phyloP scores from a whole-genome alignment of 2,329 filamentous ascomycete species.

The Pseudopithomyces maydicus region DNA sequence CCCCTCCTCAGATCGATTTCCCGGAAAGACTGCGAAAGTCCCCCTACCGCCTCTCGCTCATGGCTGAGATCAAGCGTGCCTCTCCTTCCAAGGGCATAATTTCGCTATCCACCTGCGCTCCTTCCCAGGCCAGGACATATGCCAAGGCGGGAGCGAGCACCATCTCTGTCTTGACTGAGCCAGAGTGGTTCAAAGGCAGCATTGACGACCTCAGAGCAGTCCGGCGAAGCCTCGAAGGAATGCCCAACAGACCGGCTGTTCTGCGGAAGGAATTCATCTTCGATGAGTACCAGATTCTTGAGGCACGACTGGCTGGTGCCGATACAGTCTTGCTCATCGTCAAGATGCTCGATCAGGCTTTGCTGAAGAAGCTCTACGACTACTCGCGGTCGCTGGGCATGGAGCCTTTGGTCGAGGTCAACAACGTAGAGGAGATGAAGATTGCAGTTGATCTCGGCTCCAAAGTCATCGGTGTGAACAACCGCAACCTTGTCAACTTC shows the following conservation, averaged over 20 bases:
- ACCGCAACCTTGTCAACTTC: conserved; percentile 93
- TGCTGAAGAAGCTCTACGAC: conserved; percentile 78
- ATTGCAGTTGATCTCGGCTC: conserved; percentile 84
- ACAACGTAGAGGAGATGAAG: conserved; percentile 91
- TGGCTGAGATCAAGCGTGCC: conserved; percentile 96
- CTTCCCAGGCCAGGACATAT: conserved; percentile 87
- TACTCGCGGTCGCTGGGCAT: conserved; percentile 92
- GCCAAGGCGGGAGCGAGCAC: conserved; percentile 93
- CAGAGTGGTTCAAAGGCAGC: conserved; percentile 98
- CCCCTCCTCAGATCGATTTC: conserved; percentile 83
- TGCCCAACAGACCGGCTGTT: conserved; percentile 90
- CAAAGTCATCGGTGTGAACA: conserved; percentile 95
- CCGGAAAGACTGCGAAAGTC: conserved; percentile 79
- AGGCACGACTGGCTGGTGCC: conserved; percentile 88
- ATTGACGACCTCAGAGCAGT: conserved; percentile 91
- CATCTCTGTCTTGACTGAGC: conserved; percentile 97
- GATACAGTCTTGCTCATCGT: conserved; percentile 96
- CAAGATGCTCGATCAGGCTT: conserved; percentile 86
- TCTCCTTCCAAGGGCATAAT: conserved; percentile 97
- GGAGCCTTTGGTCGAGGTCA: conserved; percentile 97
- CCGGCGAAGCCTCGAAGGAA: conserved; percentile 83
- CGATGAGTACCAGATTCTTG: conserved; percentile 96
- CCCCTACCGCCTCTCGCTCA: conserved; percentile 85
- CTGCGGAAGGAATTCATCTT: conserved; percentile 97
- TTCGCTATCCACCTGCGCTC: conserved; percentile 82